Percentiles rank a stretch among this genome's conserved stretches.
phyloP scores from a whole-genome alignment of 164 flowering plant species.

The Berberis vulgaris region DNA sequence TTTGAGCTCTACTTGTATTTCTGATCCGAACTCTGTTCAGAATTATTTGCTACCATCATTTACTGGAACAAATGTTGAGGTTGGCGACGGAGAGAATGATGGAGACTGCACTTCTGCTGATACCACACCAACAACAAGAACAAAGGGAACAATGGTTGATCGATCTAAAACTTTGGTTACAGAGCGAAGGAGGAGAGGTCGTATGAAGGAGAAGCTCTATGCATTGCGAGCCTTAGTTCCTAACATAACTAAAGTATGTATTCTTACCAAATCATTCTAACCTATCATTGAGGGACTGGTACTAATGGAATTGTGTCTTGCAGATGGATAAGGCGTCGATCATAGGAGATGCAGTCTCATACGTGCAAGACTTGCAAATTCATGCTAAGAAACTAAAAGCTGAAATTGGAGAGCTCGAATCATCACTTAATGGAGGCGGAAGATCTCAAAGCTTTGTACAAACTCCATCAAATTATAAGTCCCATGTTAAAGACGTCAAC shows the following conservation, averaged over 20 bases:
- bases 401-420: constrained; percentile 61
- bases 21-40: constrained; percentile 13
- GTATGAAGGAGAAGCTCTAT: constrained; percentile 86
- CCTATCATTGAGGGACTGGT: not conserved
- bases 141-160: constrained; percentile 29
- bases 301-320: constrained; percentile 1
- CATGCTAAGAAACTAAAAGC: constrained; percentile 55
- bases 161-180: constrained; percentile 58
- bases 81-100: constrained; percentile 22
- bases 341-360: constrained; percentile 69
- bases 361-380: constrained; percentile 60
- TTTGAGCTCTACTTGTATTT: constrained; percentile 2
- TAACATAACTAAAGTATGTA: constrained; percentile 70
- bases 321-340: constrained; percentile 98
- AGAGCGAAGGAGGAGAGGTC: constrained; percentile 61
- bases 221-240: constrained; percentile 81
- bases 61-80: constrained; percentile 14
- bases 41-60: constrained; percentile 7
- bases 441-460: constrained; percentile 12
- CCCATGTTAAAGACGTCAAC: constrained; percentile 6
- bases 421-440: constrained; percentile 20
- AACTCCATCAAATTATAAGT: constrained; percentile 12
- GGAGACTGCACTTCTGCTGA: constrained; percentile 41
- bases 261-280: not conserved
- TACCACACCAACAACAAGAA: constrained; percentile 5